phyloP scores from a whole-genome alignment of 2,329 filamentous ascomycete species.

The Ascocoryne sarcoides region DNA sequence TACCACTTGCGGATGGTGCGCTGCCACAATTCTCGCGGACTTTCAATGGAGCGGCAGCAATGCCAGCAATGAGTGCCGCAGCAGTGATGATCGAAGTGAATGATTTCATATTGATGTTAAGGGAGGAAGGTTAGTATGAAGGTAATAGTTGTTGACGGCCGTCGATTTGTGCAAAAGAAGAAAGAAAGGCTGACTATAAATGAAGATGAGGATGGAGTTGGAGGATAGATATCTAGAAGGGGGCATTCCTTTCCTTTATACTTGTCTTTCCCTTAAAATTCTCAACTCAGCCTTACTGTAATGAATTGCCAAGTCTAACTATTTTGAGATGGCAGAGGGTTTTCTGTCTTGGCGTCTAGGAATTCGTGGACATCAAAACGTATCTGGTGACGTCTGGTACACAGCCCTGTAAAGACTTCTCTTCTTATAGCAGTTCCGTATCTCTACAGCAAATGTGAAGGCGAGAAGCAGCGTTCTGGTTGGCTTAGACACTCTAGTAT shows the following conservation, averaged over 20 bases:
- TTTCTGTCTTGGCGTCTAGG: too few species aligned
- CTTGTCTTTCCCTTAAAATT: background rate
- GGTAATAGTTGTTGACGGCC: background rate
- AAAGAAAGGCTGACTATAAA: background rate
- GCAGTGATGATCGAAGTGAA: conserved; percentile 12
- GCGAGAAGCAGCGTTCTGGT: too few species aligned
- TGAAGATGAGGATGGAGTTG: background rate
- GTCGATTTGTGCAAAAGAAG: background rate
- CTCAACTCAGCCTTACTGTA: background rate
- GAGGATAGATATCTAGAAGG: background rate
- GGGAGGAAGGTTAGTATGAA: background rate
- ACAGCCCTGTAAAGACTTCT: too few species aligned
- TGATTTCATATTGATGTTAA: conserved; percentile 1
- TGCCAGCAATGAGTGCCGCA: conserved; percentile 8
- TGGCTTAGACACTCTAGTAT: too few species aligned
- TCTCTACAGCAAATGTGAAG: too few species aligned
- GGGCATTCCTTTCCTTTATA: background rate
- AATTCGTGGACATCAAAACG: too few species aligned
- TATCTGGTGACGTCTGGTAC: too few species aligned
- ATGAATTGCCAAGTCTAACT: background rate
- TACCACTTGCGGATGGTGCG: conserved; percentile 5
- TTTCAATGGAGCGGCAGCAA: conserved; percentile 6
- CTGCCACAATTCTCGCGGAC: conserved; percentile 8
- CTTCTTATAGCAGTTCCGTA: too few species aligned
- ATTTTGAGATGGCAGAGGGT: background rate